Evolutionary conservation across 148 eudicot genomes (phyloP).

Genomic region (Persicaria maculosa): DNA sequence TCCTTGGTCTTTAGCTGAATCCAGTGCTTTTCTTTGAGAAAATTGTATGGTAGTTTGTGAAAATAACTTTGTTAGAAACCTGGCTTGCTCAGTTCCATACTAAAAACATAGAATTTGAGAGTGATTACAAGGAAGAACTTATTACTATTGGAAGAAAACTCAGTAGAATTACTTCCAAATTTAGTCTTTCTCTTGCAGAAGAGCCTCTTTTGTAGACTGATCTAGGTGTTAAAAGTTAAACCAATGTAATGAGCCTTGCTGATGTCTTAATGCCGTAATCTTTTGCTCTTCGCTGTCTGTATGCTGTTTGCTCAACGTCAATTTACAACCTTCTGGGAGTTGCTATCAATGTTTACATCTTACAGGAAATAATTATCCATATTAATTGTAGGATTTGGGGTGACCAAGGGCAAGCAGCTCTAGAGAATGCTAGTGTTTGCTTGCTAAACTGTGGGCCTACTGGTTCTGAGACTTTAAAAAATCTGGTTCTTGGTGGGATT

Average conservation of each 20-base stretch:
- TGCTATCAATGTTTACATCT: not conserved
- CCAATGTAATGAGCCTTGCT: not conserved
- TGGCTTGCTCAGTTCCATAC: not conserved
- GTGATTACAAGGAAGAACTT: not conserved
- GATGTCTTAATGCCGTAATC: not conserved
- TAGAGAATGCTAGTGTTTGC: slow-evolving; percentile 89
- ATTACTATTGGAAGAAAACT: not conserved
- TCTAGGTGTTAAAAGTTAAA: not conserved
- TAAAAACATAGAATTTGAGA: not conserved
- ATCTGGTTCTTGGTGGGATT: slow-evolving; percentile 91
- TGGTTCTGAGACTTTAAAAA: slow-evolving; percentile 87
- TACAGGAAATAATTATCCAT: not conserved
- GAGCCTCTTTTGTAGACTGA: not conserved
- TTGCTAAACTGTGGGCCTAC: slow-evolving; percentile 95
- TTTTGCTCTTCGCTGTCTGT: not conserved
- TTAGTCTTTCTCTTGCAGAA: not conserved
- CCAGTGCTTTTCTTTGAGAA: too few species aligned
- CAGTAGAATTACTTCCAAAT: not conserved
- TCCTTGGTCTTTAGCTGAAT: not conserved
- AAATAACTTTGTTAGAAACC: not conserved
- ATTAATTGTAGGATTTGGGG: slow-evolving; percentile 83
- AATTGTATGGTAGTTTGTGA: not conserved
- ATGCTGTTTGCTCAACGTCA: not conserved
- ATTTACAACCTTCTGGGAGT: not conserved
- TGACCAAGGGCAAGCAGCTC: slow-evolving; percentile 94